Evolutionary conservation across 108 stramenopile genomes (phyloP).

Genomic region (Epithemia pelagica): DNA sequence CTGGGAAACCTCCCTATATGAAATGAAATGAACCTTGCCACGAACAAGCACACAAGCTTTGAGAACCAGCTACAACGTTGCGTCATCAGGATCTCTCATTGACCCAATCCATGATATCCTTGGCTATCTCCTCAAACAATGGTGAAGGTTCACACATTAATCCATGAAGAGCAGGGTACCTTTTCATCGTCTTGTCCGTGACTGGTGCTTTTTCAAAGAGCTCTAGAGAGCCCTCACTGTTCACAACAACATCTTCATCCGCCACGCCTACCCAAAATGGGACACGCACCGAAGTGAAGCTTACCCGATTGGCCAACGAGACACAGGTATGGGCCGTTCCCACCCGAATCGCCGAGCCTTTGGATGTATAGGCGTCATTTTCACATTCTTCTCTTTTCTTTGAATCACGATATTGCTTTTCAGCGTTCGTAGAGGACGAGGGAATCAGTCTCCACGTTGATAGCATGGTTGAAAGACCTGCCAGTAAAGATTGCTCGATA

Average conservation of each 20-base stretch:
- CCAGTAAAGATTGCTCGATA: slow-evolving; percentile 25
- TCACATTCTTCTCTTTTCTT: slow-evolving; percentile 61
- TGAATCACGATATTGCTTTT: slow-evolving; percentile 69
- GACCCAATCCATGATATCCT: slow-evolving; percentile 65
- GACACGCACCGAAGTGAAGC: neutral
- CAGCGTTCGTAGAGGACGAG: slow-evolving; percentile 45
- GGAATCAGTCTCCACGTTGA: slow-evolving; percentile 46
- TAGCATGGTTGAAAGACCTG: slow-evolving; percentile 28
- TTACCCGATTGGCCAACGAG: slow-evolving; percentile 39
- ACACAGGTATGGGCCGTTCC: slow-evolving; percentile 68
- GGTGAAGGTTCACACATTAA: slow-evolving; percentile 76
- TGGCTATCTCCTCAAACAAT: slow-evolving; percentile 54
- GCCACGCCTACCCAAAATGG: slow-evolving; percentile 69
- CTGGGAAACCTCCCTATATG: no score
- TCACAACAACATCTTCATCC: slow-evolving; percentile 76
- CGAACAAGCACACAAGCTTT: no score
- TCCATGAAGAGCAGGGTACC: slow-evolving; percentile 73
- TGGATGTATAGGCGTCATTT: slow-evolving; percentile 38
- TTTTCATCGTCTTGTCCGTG: slow-evolving; percentile 63
- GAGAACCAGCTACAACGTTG: no score
- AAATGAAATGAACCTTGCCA: no score
- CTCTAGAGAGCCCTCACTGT: slow-evolving; percentile 53
- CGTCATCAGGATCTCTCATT: slow-evolving; percentile 11
- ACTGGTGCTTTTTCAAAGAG: slow-evolving; percentile 36
- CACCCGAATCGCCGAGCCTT: slow-evolving; percentile 20